Percentiles rank a stretch among this genome's conserved stretches.
Evolutionary conservation across 257 asterid species (phyloP).

Genomic region (Solanum chmielewskii): DNA sequence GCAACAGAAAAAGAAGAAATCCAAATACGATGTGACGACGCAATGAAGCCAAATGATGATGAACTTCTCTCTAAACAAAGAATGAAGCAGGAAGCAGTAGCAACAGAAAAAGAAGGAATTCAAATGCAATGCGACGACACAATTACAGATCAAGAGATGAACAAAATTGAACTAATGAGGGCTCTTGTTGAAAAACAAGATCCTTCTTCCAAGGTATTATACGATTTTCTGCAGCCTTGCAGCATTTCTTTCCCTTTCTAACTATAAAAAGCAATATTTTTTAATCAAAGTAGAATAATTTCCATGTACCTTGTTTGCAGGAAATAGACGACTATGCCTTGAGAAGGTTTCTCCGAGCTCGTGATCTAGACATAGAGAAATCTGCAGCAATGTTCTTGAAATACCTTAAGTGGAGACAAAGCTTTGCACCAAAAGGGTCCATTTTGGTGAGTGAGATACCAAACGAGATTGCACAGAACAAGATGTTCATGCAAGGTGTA

Average conservation of each 20-base stretch:
- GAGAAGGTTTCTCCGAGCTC: constrained; percentile 75
- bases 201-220: constrained; percentile 48
- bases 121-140: neutral
- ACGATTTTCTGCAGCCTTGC: neutral
- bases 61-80: neutral
- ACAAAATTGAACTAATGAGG: constrained; percentile 33
- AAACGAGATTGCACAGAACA: constrained; percentile 54
- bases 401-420: constrained; percentile 49
- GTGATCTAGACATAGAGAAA: constrained; percentile 46
- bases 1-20: neutral
- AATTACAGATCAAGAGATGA: constrained; percentile 20
- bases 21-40: neutral
- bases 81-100: neutral
- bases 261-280: neutral
- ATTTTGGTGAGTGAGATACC: constrained; percentile 35
- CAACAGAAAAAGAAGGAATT: neutral
- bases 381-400: constrained; percentile 45
- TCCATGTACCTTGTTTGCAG: constrained; percentile 14
- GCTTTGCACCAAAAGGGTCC: constrained; percentile 47
- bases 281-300: neutral
- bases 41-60: neutral
- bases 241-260: neutral
- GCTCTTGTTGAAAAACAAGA: constrained; percentile 34
- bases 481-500: constrained; percentile 57
- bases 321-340: constrained; percentile 49